These are phyloP conservation scores for Sarocladium strictum DNA, from an alignment of 2,329 filamentous ascomycete species.

Conservation along the genomic window DNA sequence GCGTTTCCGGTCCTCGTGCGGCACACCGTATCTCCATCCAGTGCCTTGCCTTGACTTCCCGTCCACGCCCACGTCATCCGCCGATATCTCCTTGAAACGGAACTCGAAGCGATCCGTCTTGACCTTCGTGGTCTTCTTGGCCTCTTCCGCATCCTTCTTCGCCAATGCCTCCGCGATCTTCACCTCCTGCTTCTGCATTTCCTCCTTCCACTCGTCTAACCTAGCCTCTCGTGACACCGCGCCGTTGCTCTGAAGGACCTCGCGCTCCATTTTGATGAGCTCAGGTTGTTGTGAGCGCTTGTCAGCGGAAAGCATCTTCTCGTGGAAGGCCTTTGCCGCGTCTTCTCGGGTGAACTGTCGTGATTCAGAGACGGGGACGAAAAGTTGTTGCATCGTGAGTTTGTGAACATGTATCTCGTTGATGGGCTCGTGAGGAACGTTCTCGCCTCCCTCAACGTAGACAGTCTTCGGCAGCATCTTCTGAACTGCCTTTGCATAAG, in stretches of 20 bases:
- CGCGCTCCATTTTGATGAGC: conserved; percentile 50
- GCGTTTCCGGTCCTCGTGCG: conserved; percentile 55
- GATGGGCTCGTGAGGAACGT: conserved; percentile 49
- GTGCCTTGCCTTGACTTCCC: conserved; percentile 46
- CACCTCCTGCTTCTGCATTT: conserved; percentile 38
- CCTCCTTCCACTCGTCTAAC: conserved; percentile 32
- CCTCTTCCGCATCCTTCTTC: conserved; percentile 27
- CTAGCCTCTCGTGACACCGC: conserved; percentile 28
- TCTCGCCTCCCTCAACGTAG: conserved; percentile 45
- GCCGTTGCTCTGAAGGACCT: conserved; percentile 29
- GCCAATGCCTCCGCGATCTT: conserved; percentile 27
- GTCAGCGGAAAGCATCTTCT: conserved; percentile 54
- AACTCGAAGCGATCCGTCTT: conserved; percentile 53
- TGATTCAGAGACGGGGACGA: conserved; percentile 58
- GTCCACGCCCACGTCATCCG: conserved; percentile 47
- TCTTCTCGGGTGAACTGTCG: conserved; percentile 58
- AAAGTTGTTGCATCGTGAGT: conserved; percentile 58
- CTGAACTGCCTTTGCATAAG: conserved; percentile 71
- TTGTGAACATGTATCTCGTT: conserved; percentile 61
- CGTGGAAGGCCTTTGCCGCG: conserved; percentile 59
- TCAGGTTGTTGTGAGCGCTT: conserved; percentile 56
- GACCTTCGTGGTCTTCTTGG: conserved; percentile 37
- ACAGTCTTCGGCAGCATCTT: conserved; percentile 72
- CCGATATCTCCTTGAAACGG: conserved; percentile 53
- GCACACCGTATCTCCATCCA: conserved; percentile 60